Conservation (phyloP, 2,329 filamentous ascomycete species). For the Venturiaceae sp. region DNA sequence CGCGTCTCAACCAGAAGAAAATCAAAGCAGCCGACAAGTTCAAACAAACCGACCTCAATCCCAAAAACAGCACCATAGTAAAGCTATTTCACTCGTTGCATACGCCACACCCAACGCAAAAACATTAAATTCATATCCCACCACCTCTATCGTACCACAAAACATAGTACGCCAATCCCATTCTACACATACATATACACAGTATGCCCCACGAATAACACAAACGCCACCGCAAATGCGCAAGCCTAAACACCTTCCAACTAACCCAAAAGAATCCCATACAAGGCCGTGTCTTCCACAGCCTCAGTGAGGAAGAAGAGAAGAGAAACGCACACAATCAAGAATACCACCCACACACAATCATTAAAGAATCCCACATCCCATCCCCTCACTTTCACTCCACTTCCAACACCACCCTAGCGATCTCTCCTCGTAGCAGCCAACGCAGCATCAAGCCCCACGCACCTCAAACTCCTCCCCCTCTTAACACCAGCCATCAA, state of each 20-base stretch:
- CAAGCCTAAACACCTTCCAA: neutral
- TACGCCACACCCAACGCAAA: neutral
- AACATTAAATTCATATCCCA: neutral
- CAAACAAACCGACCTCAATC: too few relatives aligned
- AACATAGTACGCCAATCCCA: neutral
- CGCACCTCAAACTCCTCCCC: slow-evolving; percentile 28
- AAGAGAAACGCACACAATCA: neutral
- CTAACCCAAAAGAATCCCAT: neutral
- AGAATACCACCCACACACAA: neutral
- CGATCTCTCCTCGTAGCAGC: slow-evolving; percentile 10
- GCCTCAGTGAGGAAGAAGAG: too few relatives aligned
- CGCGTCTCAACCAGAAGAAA: too few relatives aligned
- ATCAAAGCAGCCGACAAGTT: too few relatives aligned
- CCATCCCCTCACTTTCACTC: neutral
- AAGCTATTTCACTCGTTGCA: too few relatives aligned
- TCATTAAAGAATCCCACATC: too few relatives aligned
- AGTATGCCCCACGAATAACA: neutral
- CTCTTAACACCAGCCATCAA: slow-evolving; percentile 27
- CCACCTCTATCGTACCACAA: neutral
- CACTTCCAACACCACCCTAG: neutral
- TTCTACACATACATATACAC: neutral
- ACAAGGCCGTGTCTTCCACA: too few relatives aligned
- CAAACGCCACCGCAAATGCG: too few relatives aligned
- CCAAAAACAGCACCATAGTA: neutral
- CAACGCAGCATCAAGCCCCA: slow-evolving; percentile 28